Conservation (phyloP, 768 basidiomycete species). For the Russula ochroleuca region DNA sequence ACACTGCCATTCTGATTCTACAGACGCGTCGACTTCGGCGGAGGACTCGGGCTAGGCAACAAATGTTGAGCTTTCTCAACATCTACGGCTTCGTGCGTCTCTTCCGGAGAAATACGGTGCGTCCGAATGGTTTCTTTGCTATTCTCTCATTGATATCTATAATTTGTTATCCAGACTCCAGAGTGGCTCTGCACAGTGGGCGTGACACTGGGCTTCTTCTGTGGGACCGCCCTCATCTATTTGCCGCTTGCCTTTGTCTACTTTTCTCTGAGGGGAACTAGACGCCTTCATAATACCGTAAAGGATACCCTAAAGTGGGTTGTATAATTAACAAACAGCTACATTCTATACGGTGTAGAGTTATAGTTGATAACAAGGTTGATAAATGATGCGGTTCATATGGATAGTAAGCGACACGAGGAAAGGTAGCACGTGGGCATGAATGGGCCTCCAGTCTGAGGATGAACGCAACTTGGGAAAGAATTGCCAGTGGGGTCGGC, state of each 20-base stretch:
- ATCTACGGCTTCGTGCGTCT: constrained; percentile 4
- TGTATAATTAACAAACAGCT: neutral
- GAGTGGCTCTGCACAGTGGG: constrained; percentile 14
- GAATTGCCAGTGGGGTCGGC: too few relatives aligned
- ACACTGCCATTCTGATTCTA: neutral
- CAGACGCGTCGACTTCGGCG: constrained; percentile 2
- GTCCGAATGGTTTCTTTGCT: neutral
- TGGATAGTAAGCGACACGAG: too few relatives aligned
- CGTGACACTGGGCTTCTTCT: constrained; percentile 12
- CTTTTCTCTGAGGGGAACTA: neutral
- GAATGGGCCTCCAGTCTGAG: too few relatives aligned
- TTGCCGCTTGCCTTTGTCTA: constrained; percentile 6
- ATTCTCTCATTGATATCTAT: neutral
- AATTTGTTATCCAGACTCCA: neutral
- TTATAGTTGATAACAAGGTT: neutral
- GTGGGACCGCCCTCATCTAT: constrained; percentile 11
- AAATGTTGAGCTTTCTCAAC: neutral
- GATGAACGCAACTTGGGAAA: too few relatives aligned
- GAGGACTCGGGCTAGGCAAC: neutral
- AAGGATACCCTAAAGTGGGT: neutral
- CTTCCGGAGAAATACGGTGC: constrained; percentile 8
- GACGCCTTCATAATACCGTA: neutral
- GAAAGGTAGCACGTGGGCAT: too few relatives aligned
- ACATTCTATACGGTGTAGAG: neutral
- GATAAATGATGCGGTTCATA: too few relatives aligned